A percentile compares a stretch with the other conserved stretches of the same genome.
Conservation (phyloP, 305 asterid genomes). For the Coffea humblotiana region DNA sequence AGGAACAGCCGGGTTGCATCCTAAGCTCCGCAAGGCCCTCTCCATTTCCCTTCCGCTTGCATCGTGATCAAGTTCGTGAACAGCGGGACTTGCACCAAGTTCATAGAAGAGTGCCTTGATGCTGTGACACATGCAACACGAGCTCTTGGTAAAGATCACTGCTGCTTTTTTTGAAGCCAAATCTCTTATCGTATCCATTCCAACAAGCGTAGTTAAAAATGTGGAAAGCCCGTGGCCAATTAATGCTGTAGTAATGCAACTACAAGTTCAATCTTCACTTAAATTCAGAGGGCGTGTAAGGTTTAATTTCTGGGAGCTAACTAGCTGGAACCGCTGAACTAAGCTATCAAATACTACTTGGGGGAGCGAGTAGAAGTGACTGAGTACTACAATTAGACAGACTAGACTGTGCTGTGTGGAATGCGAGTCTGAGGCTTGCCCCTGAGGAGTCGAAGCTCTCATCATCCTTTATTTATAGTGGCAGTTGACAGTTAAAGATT, state of each 20-base stretch:
- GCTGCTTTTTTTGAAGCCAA: constrained; percentile 42
- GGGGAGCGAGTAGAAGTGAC: background rate
- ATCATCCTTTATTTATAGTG: constrained; percentile 30
- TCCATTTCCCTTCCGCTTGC: constrained; percentile 39
- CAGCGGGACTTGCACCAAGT: constrained; percentile 40
- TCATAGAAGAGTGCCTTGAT: constrained; percentile 42
- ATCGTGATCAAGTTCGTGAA: constrained; percentile 37
- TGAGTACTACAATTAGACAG: background rate
- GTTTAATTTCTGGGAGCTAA: background rate
- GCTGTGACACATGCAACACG: constrained; percentile 48
- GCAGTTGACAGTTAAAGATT: constrained; percentile 26
- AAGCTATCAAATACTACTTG: background rate
- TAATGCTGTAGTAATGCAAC: background rate
- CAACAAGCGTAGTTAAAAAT: background rate
- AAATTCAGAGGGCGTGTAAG: background rate
- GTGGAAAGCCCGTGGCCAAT: background rate
- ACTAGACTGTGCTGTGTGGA: background rate
- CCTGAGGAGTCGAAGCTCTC: constrained; percentile 18
- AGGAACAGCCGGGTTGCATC: constrained; percentile 37
- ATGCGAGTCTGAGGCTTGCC: background rate
- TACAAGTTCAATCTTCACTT: background rate
- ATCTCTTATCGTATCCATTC: constrained; percentile 35
- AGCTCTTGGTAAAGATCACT: constrained; percentile 45
- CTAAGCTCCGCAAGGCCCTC: constrained; percentile 34
- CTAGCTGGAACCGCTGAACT: constrained; percentile 4